Evolutionary conservation across 1,284 basidiomycete genomes (phyloP).

Genomic region (Polyporus tsugae): DNA sequence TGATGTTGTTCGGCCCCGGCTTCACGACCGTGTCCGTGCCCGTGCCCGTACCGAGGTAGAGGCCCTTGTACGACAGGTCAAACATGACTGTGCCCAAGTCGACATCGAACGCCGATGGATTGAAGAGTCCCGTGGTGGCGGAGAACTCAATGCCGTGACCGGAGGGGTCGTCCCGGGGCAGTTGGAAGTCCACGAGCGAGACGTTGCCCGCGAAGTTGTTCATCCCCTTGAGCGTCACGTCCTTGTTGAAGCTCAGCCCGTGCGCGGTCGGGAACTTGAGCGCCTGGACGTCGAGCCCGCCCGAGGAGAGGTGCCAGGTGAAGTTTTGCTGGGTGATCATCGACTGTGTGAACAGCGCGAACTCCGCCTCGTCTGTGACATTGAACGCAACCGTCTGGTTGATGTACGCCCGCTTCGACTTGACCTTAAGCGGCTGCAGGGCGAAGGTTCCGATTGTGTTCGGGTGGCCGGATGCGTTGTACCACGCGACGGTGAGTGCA

Average conservation of each 20-base stretch:
- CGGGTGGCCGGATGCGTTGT: conserved; percentile 45
- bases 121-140: conserved; percentile 65
- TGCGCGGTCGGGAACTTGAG: conserved; percentile 71
- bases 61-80: conserved; percentile 65
- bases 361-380: conserved; percentile 61
- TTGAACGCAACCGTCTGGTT: conserved; percentile 65
- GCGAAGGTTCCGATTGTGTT: conserved; percentile 59
- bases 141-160: conserved; percentile 78
- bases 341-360: conserved; percentile 61
- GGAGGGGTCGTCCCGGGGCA: conserved; percentile 75
- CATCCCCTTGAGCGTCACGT: conserved; percentile 65
- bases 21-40: conserved; percentile 57
- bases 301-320: conserved; percentile 73
- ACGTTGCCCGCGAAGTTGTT: conserved; percentile 71
- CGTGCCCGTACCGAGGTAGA: conserved; percentile 68
- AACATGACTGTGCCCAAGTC: conserved; percentile 77
- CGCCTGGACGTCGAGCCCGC: conserved; percentile 71
- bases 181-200: conserved; percentile 66
- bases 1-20: conserved; percentile 68
- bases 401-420: conserved; percentile 61
- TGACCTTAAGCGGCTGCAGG: conserved; percentile 54
- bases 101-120: conserved; percentile 77
- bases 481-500: conserved; percentile 63
- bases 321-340: conserved; percentile 77
- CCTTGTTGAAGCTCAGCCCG: conserved; percentile 69